Evolutionary conservation across 495 filamentous ascomycete genomes (phyloP).

Genomic region (Tricharina praecox): DNA sequence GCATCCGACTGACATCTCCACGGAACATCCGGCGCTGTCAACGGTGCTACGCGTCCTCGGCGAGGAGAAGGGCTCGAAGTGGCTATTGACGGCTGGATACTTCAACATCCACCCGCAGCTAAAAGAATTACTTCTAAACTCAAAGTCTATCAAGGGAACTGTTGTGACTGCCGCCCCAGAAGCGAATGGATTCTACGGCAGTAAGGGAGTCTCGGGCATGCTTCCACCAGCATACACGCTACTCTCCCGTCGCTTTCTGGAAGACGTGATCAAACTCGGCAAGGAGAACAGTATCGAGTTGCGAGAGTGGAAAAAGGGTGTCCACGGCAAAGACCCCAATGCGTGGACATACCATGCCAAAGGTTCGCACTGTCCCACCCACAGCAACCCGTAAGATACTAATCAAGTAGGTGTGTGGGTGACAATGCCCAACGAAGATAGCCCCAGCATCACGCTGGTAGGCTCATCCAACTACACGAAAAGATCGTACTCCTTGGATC

Average conservation of each 20-base stretch:
- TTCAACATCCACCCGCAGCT: conserved; percentile 85
- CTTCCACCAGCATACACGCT: conserved; percentile 83
- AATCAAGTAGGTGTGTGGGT: conserved; percentile 52
- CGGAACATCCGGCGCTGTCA: conserved; percentile 67
- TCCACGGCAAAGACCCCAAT: conserved; percentile 35
- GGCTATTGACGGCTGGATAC: conserved; percentile 95
- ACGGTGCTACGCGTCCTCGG: conserved; percentile 52
- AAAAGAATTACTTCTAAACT: conserved; percentile 58
- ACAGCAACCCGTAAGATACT: not conserved
- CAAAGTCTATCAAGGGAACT: conserved; percentile 48
- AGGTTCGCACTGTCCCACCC: conserved; percentile 28
- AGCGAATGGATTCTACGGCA: conserved; percentile 92
- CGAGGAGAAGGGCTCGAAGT: conserved; percentile 43
- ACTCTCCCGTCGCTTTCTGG: conserved; percentile 66
- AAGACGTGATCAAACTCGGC: conserved; percentile 43
- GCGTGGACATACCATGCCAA: conserved; percentile 99
- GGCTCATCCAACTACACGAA: conserved; percentile 95
- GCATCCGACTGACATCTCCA: conserved; percentile 53
- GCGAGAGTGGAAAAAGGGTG: conserved; percentile 79
- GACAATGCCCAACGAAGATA: conserved; percentile 41
- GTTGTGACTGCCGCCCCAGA: conserved; percentile 85
- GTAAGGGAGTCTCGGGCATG: conserved; percentile 71
- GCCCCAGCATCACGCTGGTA: conserved; percentile 63
- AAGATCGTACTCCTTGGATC: conserved; percentile 73
- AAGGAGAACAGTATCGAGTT: conserved; percentile 48